These are phyloP conservation scores for Globisporangium splendens DNA, from an alignment of 352 stramenopile genomes.

Conservation along the genomic window DNA sequence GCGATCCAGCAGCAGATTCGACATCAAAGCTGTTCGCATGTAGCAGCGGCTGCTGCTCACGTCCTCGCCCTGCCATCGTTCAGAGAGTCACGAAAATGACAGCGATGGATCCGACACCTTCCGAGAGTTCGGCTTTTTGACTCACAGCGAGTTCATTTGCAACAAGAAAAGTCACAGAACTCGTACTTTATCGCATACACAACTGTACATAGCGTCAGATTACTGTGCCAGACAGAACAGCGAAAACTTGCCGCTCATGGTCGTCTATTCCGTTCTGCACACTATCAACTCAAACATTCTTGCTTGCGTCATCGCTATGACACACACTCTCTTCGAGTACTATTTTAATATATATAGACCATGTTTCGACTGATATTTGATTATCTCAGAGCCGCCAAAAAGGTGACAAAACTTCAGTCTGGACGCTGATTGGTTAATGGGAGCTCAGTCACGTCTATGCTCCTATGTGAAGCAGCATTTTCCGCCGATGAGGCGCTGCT, in stretches of 20 bases:
- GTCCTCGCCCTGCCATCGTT: background rate
- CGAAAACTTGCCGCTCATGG: background rate
- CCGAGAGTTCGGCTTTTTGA: background rate
- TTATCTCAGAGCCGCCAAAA: background rate
- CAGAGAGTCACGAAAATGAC: background rate
- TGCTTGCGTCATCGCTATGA: too few species aligned
- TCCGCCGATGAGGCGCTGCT: background rate
- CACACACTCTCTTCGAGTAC: too few species aligned
- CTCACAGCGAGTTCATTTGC: background rate
- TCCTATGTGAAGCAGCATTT: background rate
- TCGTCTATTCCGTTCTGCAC: background rate
- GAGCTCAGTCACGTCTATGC: slow-evolving; percentile 6
- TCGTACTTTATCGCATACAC: background rate
- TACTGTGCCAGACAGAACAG: background rate
- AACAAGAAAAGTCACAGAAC: background rate
- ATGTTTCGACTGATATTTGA: background rate
- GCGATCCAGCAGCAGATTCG: background rate
- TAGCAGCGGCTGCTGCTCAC: slow-evolving; percentile 8
- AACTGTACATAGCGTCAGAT: background rate
- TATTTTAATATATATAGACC: too few species aligned
- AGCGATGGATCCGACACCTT: background rate
- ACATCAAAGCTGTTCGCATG: background rate
- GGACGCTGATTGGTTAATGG: background rate
- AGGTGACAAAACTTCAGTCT: background rate
- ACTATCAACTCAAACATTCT: too few species aligned